Evolutionary conservation across 169 alveolate genomes (phyloP).

Genomic region (Eimeria maxima): DNA sequence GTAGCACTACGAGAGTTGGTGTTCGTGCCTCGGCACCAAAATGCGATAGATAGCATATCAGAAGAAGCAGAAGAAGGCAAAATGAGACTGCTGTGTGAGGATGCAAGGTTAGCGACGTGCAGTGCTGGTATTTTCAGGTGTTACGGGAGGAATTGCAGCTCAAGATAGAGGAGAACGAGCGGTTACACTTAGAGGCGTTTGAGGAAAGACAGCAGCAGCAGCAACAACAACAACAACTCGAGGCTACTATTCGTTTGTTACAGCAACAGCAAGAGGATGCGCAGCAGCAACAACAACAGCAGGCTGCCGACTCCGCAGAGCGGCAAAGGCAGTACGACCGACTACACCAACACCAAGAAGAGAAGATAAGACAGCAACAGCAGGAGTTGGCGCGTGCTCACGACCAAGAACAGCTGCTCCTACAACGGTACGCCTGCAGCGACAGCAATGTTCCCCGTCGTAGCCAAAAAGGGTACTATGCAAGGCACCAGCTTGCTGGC

Average conservation of each 20-base stretch:
- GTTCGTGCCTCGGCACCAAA: background rate
- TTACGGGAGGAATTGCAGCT: constrained; percentile 61
- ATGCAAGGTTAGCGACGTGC: background rate
- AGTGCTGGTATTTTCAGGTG: constrained; percentile 18
- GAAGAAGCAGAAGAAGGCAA: background rate
- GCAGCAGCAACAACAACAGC: constrained; percentile 37
- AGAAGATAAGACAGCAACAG: constrained; percentile 33
- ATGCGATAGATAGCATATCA: background rate
- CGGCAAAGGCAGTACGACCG: background rate
- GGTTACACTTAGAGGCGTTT: constrained; percentile 49
- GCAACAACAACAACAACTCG: constrained; percentile 61
- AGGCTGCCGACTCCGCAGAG: constrained; percentile 17
- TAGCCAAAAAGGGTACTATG: background rate
- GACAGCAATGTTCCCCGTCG: background rate
- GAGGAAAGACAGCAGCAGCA: constrained; percentile 73
- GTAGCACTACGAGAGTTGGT: background rate
- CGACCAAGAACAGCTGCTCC: constrained; percentile 18
- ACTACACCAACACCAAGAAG: constrained; percentile 26
- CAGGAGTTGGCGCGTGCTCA: constrained; percentile 25
- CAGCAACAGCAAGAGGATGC: background rate
- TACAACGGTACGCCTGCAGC: constrained; percentile 1
- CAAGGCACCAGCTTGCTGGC: background rate
- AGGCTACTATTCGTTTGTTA: background rate
- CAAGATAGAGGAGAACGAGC: constrained; percentile 63
- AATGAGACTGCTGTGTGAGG: background rate